These are phyloP conservation scores for Paramecium sexaurelia DNA, from an alignment of 73 alveolate genomes.

Conservation along the genomic window DNA sequence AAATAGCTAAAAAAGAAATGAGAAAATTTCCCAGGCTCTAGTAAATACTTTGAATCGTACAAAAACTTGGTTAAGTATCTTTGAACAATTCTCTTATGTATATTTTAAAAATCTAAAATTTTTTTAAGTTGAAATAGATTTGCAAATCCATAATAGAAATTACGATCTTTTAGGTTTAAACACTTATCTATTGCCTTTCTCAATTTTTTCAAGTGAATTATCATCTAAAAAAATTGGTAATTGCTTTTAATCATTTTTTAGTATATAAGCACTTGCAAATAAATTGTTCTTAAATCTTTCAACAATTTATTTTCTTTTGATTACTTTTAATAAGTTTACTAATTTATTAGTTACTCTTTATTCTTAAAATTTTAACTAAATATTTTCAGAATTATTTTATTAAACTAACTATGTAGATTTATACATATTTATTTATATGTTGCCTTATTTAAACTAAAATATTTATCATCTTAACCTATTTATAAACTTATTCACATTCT, in stretches of 20 bases:
- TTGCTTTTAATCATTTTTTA: background rate
- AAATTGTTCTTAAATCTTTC: background rate
- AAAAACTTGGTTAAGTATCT: background rate
- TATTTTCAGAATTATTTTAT: background rate
- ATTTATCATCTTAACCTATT: background rate
- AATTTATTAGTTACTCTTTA: background rate
- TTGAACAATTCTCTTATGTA: background rate
- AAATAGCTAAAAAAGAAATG: background rate
- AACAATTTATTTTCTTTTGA: background rate
- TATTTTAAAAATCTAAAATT: background rate
- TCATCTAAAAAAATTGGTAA: background rate
- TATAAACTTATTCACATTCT: background rate
- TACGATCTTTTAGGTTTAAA: background rate
- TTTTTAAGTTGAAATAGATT: background rate
- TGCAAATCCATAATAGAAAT: background rate
- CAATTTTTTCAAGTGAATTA: background rate
- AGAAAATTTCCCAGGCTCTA: background rate
- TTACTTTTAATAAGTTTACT: background rate
- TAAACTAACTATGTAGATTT: background rate
- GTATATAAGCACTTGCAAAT: background rate
- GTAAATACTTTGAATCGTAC: background rate
- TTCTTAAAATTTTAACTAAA: background rate
- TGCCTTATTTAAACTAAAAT: background rate
- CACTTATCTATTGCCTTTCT: background rate
- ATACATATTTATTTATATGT: background rate